Base-by-base conservation (phyloP, 345 rosid genomes). In the Rhizophora apiculata region DNA sequence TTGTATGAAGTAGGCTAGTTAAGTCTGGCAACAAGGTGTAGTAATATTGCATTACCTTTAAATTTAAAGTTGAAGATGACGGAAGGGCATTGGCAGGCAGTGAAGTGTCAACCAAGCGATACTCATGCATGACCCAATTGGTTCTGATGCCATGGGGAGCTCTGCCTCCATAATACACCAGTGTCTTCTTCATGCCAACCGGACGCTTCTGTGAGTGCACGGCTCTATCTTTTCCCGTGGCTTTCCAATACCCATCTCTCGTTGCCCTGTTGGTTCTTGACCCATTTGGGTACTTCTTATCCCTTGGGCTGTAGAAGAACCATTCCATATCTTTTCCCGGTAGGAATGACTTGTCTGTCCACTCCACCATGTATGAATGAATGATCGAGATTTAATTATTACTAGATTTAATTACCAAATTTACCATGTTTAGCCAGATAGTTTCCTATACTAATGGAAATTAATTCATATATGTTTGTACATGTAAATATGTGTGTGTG, bases 101-200 rank as follows among this genome's bases (percentile, higher is more conserved):
- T 29, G 78, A 63, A 16, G 84, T 69, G 64, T 87, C 63, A 34
- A 67, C 34, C 62, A 86, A 71, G 54, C 95, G 89, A 76, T 89
- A 89, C 74, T 89, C 95, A 46, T 87, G 95, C 95, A 89, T 89
- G 1, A 89, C 90, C 95, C 95, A 89, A 58, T 80, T 87, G 61
- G 88, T 87, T 68, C 92, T 76, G 54, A 78, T 85, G 55, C 95
- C 95, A 60, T 75, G 74, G 9, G 79, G 79, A 70, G 79, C 79
- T 74, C 92, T 84, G 24, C 92, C 95, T 82, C 72, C 82, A 43
- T 89, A 89, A 37, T 89, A 89, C 49, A 89, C 95, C 73, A 89
- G 76, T 0, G 95, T 89, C 80, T 89, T 89, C 86, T 89, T 89
- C 95, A 89, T 87, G 6, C 95, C 95, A 18, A 83, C 83, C 4